Evolutionary conservation across 805 yeast genomes (phyloP), one percentile per base, ranked within the genome.

Genomic region (Suhomyces canberraensis): DNA sequence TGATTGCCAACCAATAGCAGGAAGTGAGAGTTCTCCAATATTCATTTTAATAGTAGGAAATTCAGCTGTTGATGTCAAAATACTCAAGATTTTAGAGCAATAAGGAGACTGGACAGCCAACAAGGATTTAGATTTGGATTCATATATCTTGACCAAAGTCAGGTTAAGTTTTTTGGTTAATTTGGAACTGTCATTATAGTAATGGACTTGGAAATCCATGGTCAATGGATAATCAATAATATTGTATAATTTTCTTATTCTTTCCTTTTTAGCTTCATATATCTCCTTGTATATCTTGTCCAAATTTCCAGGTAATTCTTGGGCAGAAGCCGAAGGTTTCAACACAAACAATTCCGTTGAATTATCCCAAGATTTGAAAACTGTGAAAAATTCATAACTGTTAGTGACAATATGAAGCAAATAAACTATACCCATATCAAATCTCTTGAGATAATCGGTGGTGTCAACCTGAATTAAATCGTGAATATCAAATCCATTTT

Each of bases 1-100:
- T 2, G 76, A 57, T 54, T 87, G 93, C 96, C 96, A 89, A 3
- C 89, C 83, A 35, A 90, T 62, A 4, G 90, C 81, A 8, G 91
- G 89, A 20, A 84, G 58, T 1, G 77, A 63, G 14, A 78, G 52
- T 46, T 81, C 85, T 30, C 77, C 71, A 15, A 77, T 67, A 14
- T 72, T 66, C 75, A 84, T 73, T 39, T 71, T 72, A 25, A 89
- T 62, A 1, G 78, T 67, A 3, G 95, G 95, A 46, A 82, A 71
- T 15, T 75, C 79, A 6, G 63, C 41, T 3, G 80, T 48, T 1
- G 78, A 60, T 18, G 66, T 69, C 25, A 84, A 53, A 4, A 70
- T 47, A 36, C 65, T 70, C 31, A 67, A 41, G 3, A 88, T 48
- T 43, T 73, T 74, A 1, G 60, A 49, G 1, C 76, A 48, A 42